Percentiles rank a stretch among this genome's conserved stretches.
Conservation (phyloP, 306 rosid genomes). For the Casuarina glauca region DNA sequence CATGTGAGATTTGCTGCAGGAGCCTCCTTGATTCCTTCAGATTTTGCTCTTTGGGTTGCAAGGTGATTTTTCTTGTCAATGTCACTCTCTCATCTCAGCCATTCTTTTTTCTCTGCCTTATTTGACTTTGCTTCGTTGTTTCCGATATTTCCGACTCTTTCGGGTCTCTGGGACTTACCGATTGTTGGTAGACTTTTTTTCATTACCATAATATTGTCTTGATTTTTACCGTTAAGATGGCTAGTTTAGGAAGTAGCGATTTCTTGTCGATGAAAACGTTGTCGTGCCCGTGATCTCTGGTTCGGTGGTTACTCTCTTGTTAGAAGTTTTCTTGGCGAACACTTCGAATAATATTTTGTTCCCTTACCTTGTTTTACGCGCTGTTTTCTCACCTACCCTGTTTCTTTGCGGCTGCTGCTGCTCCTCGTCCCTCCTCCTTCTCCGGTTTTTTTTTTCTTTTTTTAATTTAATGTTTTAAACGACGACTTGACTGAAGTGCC, state of each 20-base stretch:
- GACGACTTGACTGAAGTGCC: neutral
- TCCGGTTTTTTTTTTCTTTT: neutral
- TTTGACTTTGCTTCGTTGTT: neutral
- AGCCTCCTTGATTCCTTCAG: constrained; percentile 48
- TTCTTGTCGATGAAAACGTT: neutral
- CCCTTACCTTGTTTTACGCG: neutral
- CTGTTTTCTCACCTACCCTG: neutral
- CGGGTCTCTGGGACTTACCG: too few relatives aligned
- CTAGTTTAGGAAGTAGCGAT: neutral
- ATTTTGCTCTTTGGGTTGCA: constrained; percentile 58
- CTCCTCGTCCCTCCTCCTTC: too few relatives aligned
- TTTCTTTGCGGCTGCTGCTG: neutral
- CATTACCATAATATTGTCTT: too few relatives aligned
- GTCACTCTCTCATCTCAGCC: neutral
- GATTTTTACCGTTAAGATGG: neutral
- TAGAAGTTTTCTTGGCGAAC: neutral
- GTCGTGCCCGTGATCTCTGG: neutral
- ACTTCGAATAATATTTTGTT: neutral
- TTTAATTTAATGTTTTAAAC: neutral
- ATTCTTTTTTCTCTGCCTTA: neutral
- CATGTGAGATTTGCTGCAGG: constrained; percentile 50
- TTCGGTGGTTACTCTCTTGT: neutral
- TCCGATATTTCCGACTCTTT: neutral
- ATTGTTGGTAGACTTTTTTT: too few relatives aligned
- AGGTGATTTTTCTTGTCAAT: constrained; percentile 27